Percentiles rank a stretch among this genome's conserved stretches.
These are phyloP conservation scores for Dalbergia cochinchinensis DNA, from an alignment of 306 rosid species.

Conservation along the genomic window DNA sequence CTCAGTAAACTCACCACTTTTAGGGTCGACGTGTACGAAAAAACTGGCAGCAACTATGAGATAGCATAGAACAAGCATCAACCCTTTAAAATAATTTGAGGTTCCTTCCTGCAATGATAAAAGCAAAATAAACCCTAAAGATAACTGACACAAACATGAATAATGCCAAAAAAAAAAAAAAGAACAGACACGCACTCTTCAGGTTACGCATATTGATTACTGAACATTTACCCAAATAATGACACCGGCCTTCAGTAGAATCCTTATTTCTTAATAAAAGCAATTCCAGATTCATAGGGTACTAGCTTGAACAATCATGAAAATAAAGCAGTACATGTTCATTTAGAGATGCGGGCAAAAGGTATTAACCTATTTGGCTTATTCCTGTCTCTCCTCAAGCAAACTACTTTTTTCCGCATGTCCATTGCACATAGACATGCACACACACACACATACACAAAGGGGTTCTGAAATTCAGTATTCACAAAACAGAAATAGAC, in stretches of 20 bases:
- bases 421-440: background rate
- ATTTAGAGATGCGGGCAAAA: background rate
- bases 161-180: background rate
- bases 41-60: constrained; percentile 96
- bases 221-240: background rate
- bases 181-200: background rate
- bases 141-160: constrained; percentile 13
- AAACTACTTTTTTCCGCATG: background rate
- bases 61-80: constrained; percentile 94
- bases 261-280: background rate
- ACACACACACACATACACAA: no score
- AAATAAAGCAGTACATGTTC: background rate
- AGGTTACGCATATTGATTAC: background rate
- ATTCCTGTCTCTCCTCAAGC: background rate
- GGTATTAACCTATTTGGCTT: background rate
- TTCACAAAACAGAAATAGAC: background rate
- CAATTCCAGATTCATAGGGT: background rate
- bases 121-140: constrained; percentile 14
- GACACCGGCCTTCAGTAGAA: background rate
- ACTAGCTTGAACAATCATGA: background rate
- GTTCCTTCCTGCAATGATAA: constrained; percentile 80
- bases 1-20: constrained; percentile 67
- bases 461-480: background rate
- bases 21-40: constrained; percentile 87
- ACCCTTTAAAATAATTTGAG: constrained; percentile 89